A percentile compares a stretch with the other conserved stretches of the same genome.
Conservation (phyloP, 192 early-diverging fungal genomes). For the Podila epicladia region DNA sequence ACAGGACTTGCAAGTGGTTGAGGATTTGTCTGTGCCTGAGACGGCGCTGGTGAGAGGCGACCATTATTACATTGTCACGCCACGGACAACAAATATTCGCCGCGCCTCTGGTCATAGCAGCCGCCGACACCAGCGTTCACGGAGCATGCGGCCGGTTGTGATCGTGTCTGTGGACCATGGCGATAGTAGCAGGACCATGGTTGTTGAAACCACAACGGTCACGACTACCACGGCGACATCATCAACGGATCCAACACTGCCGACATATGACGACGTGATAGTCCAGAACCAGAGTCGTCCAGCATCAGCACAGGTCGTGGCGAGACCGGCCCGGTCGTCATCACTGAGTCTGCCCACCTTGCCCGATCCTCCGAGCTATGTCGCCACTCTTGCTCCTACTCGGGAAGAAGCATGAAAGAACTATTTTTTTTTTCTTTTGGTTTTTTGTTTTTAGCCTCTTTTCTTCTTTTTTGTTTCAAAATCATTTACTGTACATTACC, state of each 20-base stretch:
- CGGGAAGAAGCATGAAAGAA: background rate
- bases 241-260: background rate
- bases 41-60: background rate
- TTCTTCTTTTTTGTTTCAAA: no score
- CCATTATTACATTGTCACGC: background rate
- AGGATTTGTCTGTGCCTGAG: background rate
- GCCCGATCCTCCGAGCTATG: background rate
- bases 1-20: slow-evolving; percentile 1
- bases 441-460: no score
- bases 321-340: background rate
- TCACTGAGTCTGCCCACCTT: background rate
- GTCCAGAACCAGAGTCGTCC: background rate
- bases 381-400: background rate
- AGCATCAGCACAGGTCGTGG: background rate
- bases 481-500: no score
- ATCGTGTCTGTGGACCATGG: no score
- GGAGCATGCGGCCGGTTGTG: background rate
- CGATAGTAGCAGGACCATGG: no score
- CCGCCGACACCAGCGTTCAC: background rate
- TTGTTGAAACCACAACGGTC: background rate
- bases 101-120: background rate
- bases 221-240: background rate
- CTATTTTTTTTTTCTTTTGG: no score
- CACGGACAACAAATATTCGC: background rate
- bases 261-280: background rate